Base-by-base conservation (phyloP, 2,329 filamentous ascomycete species). In the Penicillium palitans region DNA sequence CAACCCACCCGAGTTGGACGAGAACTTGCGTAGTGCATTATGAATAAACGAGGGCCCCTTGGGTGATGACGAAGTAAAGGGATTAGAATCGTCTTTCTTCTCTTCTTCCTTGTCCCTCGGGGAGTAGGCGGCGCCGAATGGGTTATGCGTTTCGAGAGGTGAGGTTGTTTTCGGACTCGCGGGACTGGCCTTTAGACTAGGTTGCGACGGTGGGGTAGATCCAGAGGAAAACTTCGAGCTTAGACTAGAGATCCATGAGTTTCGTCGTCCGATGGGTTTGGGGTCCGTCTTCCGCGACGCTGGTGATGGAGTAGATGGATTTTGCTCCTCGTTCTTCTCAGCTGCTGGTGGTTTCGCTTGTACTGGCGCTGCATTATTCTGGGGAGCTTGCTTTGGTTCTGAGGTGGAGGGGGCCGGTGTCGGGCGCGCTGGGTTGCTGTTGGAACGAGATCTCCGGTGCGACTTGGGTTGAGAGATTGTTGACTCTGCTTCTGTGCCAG, bases 241-340 rank as follows among this genome's bases (percentile, higher is more conserved):
- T 65, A 98, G 86, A 70, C 87, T 96, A 57, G 90, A 91, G 70
- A 98, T 93, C 95, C 95, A 99, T 15, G 93, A 96, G 61, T 87
- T 88, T 55, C 86, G 79, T 63, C 91, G 84, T 53, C 66, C 63
- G 13, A 75, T 66, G 7, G 70, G 62, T 67, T 70, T 72, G 8
- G 68, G 68, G 5, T 66, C 59, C 24, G 64, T 71, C 58, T 68
- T 72, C 44, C 66, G 68, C 17, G 66, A 17, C 13, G 57, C 55
- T 17, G 65, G 63, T 9, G 68, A 62, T n/a, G 64, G 44, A 4
- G 59, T 66, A 15, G 63, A 60, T 35, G 52, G 40, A 53, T 70
- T 74, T 25, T 56, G 56, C 15, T 71, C 68, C 27, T 59, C 59
- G 4, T 29, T 17, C 39, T 65, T 68, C 27, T 69, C 70, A 15